Evolutionary conservation across 2,329 filamentous ascomycete genomes (phyloP).

Genomic region (Coleophoma crateriformis): DNA sequence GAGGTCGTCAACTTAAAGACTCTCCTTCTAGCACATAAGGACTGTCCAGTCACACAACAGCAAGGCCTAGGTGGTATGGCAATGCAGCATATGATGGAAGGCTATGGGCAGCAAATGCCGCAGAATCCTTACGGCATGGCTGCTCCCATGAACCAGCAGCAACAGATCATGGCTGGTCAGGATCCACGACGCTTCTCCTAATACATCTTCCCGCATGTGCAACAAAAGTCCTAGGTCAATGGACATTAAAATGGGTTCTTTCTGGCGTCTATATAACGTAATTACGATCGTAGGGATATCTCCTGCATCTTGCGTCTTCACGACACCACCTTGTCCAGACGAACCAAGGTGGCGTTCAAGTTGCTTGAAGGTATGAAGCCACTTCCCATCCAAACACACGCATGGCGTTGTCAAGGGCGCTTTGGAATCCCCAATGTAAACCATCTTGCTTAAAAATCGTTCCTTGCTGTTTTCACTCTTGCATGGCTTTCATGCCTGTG

Average conservation of each 20-base stretch:
- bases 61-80: constrained; percentile 49
- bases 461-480: no score
- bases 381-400: no score
- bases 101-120: constrained; percentile 25
- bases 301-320: neutral
- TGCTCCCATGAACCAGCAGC: constrained; percentile 1
- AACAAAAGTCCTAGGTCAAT: neutral
- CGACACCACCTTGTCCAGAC: neutral
- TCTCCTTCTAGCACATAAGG: constrained; percentile 86
- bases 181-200: constrained; percentile 48
- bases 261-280: neutral
- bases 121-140: constrained; percentile 55
- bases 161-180: constrained; percentile 7
- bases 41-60: constrained; percentile 86
- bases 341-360: neutral
- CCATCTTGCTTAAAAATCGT: no score
- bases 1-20: constrained; percentile 96
- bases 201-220: neutral
- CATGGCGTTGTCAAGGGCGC: no score
- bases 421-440: no score
- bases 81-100: constrained; percentile 40
- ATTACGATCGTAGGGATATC: neutral
- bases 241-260: neutral
- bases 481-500: no score
- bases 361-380: no score